A percentile compares a stretch with the other conserved stretches of the same genome.
These are phyloP conservation scores for Paraurostyla sp. DNA, from an alignment of 73 alveolate species.

Conservation along the genomic window DNA sequence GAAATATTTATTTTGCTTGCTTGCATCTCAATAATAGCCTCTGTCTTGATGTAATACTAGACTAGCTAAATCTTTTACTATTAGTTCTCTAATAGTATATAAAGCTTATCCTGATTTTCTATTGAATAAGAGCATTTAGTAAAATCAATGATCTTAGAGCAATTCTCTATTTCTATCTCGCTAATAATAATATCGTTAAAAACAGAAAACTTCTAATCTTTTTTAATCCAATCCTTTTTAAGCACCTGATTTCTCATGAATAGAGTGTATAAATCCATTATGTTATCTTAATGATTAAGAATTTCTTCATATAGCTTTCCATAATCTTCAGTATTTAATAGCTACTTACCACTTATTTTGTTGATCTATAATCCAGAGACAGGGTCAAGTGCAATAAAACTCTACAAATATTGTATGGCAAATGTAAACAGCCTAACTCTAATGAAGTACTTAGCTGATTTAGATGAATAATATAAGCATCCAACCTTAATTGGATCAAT, in stretches of 20 bases:
- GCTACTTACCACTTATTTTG: conserved; percentile 31
- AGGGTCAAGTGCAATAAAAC: conserved; percentile 7
- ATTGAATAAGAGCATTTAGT: not conserved
- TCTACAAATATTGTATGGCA: not conserved
- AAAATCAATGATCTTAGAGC: conserved; percentile 24
- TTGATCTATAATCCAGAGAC: not conserved
- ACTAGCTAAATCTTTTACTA: not conserved
- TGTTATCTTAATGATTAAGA: not conserved
- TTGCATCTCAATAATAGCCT: not conserved
- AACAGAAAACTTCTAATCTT: not conserved
- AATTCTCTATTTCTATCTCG: conserved; percentile 2
- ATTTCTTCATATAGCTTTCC: conserved; percentile 29
- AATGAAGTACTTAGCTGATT: not conserved
- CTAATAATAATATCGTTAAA: not conserved
- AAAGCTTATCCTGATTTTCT: not conserved
- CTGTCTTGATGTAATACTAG: not conserved
- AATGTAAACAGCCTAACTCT: not conserved
- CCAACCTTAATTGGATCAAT: conserved; percentile 39
- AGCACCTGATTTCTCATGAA: conserved; percentile 35
- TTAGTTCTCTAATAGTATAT: not conserved
- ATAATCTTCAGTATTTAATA: not conserved
- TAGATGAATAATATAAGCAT: not conserved
- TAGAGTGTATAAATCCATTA: conserved; percentile 35
- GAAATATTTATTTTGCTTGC: not conserved
- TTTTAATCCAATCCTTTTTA: conserved; percentile 53